These are phyloP conservation scores for Mentha longifolia DNA, from an alignment of 257 asterid genomes.

Conservation along the genomic window DNA sequence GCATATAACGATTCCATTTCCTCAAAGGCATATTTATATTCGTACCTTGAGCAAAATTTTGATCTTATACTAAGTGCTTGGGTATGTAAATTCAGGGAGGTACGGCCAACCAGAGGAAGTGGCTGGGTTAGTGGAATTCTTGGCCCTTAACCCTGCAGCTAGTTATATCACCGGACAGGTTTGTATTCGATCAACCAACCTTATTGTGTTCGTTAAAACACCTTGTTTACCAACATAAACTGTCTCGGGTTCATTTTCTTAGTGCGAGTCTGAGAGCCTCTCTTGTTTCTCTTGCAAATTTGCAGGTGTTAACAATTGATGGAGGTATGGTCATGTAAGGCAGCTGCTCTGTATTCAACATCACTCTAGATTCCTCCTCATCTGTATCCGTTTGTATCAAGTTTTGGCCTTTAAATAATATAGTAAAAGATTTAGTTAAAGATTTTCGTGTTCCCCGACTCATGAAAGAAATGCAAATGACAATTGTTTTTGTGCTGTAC, in stretches of 20 bases:
- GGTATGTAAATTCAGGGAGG: slow-evolving; percentile 48
- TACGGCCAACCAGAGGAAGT: slow-evolving; percentile 69
- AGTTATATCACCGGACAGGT: slow-evolving; percentile 96
- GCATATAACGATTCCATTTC: background rate
- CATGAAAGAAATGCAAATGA: background rate
- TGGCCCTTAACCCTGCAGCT: slow-evolving; percentile 69
- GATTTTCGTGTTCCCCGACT: slow-evolving; percentile 11
- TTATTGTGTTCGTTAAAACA: background rate
- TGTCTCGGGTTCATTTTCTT: background rate
- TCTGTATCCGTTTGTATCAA: background rate
- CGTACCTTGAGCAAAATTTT: slow-evolving; percentile 12
- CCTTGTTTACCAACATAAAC: slow-evolving; percentile 5
- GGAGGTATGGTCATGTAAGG: slow-evolving; percentile 98
- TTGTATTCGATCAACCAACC: background rate
- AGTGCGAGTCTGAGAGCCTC: background rate
- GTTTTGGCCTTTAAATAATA: slow-evolving; percentile 30
- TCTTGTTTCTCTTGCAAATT: slow-evolving; percentile 14
- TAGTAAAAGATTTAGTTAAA: slow-evolving; percentile 11
- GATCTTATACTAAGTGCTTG: background rate
- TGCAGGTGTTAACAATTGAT: slow-evolving; percentile 82
- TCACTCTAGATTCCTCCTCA: background rate
- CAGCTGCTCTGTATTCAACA: slow-evolving; percentile 4
- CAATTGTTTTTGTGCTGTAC: background rate
- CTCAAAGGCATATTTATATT: background rate
- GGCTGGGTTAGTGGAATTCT: slow-evolving; percentile 60